Evolutionary conservation across 768 basidiomycete species (phyloP).

Genomic region (Phylloporus sp.): DNA sequence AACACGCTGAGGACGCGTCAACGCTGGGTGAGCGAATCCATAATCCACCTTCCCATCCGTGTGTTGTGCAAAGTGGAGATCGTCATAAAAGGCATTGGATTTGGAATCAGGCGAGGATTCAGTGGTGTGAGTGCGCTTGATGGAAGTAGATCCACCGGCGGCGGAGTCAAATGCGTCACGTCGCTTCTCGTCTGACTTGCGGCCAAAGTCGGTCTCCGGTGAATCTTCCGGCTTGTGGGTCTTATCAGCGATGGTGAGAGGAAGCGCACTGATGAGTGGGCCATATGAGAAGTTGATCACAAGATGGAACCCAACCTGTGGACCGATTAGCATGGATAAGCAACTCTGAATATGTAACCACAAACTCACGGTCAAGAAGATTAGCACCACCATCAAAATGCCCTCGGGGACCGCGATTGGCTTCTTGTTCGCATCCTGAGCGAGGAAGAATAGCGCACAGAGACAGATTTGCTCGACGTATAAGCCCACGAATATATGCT

Average conservation of each 20-base stretch:
- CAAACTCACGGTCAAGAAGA: conserved; percentile 68
- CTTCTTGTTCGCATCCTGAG: conserved; percentile 48
- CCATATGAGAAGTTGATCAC: conserved; percentile 76
- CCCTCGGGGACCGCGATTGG: conserved; percentile 69
- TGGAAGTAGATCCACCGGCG: conserved; percentile 1
- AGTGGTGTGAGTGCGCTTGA: neutral
- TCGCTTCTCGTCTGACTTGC: conserved; percentile 15
- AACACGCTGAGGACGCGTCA: conserved; percentile 63
- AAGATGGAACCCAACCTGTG: conserved; percentile 61
- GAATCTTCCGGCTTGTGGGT: conserved; percentile 37
- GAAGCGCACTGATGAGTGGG: conserved; percentile 72
- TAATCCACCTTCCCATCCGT: conserved; percentile 38
- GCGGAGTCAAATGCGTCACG: conserved; percentile 11
- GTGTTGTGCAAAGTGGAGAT: conserved; percentile 23
- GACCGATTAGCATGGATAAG: neutral
- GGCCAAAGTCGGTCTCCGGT: neutral
- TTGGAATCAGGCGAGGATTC: conserved; percentile 7
- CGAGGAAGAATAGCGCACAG: conserved; percentile 87
- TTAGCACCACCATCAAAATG: conserved; percentile 79
- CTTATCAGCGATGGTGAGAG: conserved; percentile 73
- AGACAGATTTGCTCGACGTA: conserved; percentile 89
- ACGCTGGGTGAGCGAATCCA: conserved; percentile 88
- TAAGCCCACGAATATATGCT: conserved; percentile 90
- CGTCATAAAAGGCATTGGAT: conserved; percentile 9
- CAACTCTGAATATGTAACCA: no score